Percentiles rank a stretch among this genome's conserved stretches.
phyloP scores from a whole-genome alignment of 2,329 filamentous ascomycete species.

The Raffaelea albimanens region DNA sequence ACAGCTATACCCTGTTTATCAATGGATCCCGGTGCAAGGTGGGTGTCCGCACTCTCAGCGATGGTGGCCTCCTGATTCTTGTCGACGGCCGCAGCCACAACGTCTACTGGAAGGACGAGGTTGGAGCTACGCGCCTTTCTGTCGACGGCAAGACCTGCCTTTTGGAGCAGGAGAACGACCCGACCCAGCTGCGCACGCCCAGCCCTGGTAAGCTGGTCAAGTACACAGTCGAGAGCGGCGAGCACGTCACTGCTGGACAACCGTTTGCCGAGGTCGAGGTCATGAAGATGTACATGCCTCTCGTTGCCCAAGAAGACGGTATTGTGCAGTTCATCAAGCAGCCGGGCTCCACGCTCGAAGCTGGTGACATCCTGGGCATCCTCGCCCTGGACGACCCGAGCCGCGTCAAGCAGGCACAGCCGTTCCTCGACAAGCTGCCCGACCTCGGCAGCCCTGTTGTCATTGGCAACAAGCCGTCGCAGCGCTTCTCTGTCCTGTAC shows the following conservation, averaged over 20 bases:
- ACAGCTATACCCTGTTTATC: constrained; percentile 97
- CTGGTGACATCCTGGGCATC: constrained; percentile 97
- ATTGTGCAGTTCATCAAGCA: constrained; percentile 98
- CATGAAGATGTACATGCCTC: constrained; percentile 99
- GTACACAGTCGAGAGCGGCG: constrained; percentile 90
- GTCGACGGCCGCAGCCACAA: constrained; percentile 92
- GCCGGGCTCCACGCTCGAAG: constrained; percentile 92
- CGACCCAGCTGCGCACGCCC: constrained; percentile 88
- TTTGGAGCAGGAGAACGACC: constrained; percentile 97
- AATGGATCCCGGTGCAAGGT: constrained; percentile 96
- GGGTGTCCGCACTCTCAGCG: constrained; percentile 83
- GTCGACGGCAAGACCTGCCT: constrained; percentile 98
- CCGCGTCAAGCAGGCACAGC: constrained; percentile 91
- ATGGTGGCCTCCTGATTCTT: constrained; percentile 86
- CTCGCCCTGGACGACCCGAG: constrained; percentile 89
- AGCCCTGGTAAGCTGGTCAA: constrained; percentile 97
- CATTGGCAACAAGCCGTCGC: constrained; percentile 82
- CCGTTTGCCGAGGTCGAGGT: constrained; percentile 96
- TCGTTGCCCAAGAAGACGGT: constrained; percentile 90
- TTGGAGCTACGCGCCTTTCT: constrained; percentile 87
- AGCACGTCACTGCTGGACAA: constrained; percentile 86
- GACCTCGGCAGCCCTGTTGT: constrained; percentile 78
- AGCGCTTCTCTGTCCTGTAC: constrained; percentile 71
- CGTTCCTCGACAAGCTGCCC: constrained; percentile 85
- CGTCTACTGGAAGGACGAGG: constrained; percentile 99